phyloP scores from a whole-genome alignment of 2,329 filamentous ascomycete species.

The Colletotrichum trifolii region DNA sequence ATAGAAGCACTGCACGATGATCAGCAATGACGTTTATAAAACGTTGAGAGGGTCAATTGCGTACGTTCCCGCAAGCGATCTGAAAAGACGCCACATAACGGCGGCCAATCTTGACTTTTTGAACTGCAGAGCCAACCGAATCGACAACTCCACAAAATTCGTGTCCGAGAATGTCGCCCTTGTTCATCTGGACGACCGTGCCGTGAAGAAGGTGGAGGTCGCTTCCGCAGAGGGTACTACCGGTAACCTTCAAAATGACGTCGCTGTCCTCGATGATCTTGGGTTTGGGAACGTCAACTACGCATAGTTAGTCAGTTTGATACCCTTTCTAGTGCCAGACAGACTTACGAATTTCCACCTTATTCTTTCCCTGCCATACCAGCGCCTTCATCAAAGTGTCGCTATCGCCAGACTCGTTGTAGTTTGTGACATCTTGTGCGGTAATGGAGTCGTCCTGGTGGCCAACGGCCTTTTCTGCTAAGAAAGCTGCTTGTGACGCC shows the following conservation, averaged over 20 bases:
- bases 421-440: conserved; percentile 76
- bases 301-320: neutral
- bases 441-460: conserved; percentile 74
- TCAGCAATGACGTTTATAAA: neutral
- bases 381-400: conserved; percentile 81
- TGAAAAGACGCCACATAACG: conserved; percentile 89
- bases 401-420: conserved; percentile 57
- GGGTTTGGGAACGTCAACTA: conserved; percentile 73
- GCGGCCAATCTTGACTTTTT: conserved; percentile 66
- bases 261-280: conserved; percentile 78
- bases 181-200: conserved; percentile 66
- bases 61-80: conserved; percentile 72
- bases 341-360: conserved; percentile 71
- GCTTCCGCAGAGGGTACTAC: conserved; percentile 68
- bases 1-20: conserved; percentile 70
- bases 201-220: conserved; percentile 69
- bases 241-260: conserved; percentile 82
- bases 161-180: conserved; percentile 75
- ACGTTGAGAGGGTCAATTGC: neutral
- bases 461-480: conserved; percentile 74
- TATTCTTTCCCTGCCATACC: conserved; percentile 85
- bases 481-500: conserved; percentile 74
- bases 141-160: conserved; percentile 69
- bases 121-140: conserved; percentile 65
- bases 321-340: neutral